phyloP scores from a whole-genome alignment of 164 flowering plant genomes.

The Aristolochia fimbriata region DNA sequence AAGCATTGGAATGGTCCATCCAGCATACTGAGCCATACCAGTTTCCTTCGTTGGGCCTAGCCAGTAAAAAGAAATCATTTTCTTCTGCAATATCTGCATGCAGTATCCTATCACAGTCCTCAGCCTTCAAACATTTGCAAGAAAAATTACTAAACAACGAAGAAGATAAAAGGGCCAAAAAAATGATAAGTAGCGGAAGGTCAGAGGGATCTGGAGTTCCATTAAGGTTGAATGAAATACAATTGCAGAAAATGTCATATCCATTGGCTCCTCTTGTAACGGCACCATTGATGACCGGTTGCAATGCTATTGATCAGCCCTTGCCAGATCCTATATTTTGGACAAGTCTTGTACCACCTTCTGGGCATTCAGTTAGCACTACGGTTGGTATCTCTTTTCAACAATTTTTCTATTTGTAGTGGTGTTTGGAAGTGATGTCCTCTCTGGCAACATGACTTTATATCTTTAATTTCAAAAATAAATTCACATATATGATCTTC shows the following conservation, averaged over 20 bases:
- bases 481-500: too few relatives aligned
- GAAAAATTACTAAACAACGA: slow-evolving; percentile 47
- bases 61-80: slow-evolving; percentile 27
- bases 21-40: slow-evolving; percentile 85
- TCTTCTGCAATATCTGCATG: slow-evolving; percentile 51
- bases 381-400: slow-evolving; percentile 42
- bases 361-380: slow-evolving; percentile 44
- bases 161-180: slow-evolving; percentile 47
- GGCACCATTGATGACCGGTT: slow-evolving; percentile 55
- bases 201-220: slow-evolving; percentile 43
- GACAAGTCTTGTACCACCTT: slow-evolving; percentile 55
- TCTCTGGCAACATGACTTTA: background rate
- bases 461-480: background rate
- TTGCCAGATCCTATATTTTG: slow-evolving; percentile 63
- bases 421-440: too few relatives aligned
- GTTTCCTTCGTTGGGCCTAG: slow-evolving; percentile 64
- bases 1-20: slow-evolving; percentile 37
- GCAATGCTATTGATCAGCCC: slow-evolving; percentile 51
- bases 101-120: slow-evolving; percentile 66
- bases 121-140: slow-evolving; percentile 70
- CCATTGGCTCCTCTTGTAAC: slow-evolving; percentile 54
- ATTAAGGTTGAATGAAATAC: slow-evolving; percentile 37
- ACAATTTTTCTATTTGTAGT: background rate
- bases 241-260: slow-evolving; percentile 44
- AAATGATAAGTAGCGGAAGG: slow-evolving; percentile 40